phyloP scores from a whole-genome alignment of 2,329 filamentous ascomycete genomes.

The Ophiosphaerella narmari region DNA sequence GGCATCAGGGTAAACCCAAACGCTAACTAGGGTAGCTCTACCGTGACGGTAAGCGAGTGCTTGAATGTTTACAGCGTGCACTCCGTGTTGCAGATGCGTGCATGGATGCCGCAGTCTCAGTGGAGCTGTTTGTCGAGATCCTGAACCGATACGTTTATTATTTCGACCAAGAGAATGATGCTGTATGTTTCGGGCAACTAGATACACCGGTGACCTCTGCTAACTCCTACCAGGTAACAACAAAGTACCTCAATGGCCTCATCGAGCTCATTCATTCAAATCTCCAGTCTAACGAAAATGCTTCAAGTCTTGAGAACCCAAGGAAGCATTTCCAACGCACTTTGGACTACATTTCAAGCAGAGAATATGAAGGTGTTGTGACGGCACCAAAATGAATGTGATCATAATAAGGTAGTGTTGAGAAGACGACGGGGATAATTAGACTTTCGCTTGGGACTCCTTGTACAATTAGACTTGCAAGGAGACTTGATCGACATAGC shows the following conservation, averaged over 20 bases:
- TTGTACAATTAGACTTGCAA: slow-evolving; percentile 14
- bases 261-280: slow-evolving; percentile 99
- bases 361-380: slow-evolving; percentile 92
- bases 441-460: neutral
- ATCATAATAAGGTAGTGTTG: neutral
- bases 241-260: slow-evolving; percentile 95
- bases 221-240: slow-evolving; percentile 70
- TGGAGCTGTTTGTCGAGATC: slow-evolving; percentile 98
- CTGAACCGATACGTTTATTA: slow-evolving; percentile 98
- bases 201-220: neutral
- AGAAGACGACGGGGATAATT: neutral
- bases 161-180: slow-evolving; percentile 98
- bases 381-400: slow-evolving; percentile 60
- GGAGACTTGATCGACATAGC: slow-evolving; percentile 3
- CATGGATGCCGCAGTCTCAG: slow-evolving; percentile 97
- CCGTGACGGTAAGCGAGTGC: slow-evolving; percentile 93
- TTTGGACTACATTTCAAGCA: slow-evolving; percentile 86
- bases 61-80: slow-evolving; percentile 94
- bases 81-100: slow-evolving; percentile 96
- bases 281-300: slow-evolving; percentile 82
- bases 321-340: slow-evolving; percentile 94
- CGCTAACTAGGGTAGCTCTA: slow-evolving; percentile 64
- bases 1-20: slow-evolving; percentile 10
- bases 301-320: slow-evolving; percentile 81
- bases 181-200: slow-evolving; percentile 57